A percentile compares a stretch with the other conserved stretches of the same genome.
Conservation (phyloP, 129 eudicot species). For the Lactuca saligna region DNA sequence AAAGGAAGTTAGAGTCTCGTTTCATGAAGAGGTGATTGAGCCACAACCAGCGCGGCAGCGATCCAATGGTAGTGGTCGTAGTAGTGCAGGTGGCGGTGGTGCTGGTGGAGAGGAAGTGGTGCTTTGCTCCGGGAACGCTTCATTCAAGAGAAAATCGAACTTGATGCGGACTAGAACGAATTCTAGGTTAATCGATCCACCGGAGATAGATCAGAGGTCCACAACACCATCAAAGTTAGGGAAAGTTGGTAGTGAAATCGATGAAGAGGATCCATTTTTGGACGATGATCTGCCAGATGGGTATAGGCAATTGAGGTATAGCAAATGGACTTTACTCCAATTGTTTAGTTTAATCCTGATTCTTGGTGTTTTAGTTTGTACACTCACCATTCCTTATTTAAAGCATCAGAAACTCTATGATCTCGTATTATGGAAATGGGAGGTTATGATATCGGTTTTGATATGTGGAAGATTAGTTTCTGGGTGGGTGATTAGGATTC, state of each 20-base stretch:
- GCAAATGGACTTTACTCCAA: conserved; percentile 36
- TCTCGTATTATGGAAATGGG: conserved; percentile 56
- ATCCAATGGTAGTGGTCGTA: conserved; percentile 13
- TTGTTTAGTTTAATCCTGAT: conserved; percentile 32
- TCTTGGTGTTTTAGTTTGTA: conserved; percentile 33
- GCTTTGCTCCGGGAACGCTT: conserved; percentile 29
- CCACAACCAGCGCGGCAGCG: conserved; percentile 29
- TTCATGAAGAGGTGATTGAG: conserved; percentile 30
- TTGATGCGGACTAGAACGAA: conserved; percentile 34
- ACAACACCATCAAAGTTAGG: conserved; percentile 17
- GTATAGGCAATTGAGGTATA: conserved; percentile 34
- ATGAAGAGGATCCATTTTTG: conserved; percentile 37
- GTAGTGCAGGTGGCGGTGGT: background rate
- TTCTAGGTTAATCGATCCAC: conserved; percentile 37
- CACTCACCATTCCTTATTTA: conserved; percentile 21
- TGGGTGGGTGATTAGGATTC: conserved; percentile 44
- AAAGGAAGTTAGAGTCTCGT: conserved; percentile 12
- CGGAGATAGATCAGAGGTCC: conserved; percentile 31
- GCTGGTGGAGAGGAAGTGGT: conserved; percentile 23
- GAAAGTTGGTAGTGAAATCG: conserved; percentile 29
- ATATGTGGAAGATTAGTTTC: conserved; percentile 56
- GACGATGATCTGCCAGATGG: conserved; percentile 44
- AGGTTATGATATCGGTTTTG: conserved; percentile 43
- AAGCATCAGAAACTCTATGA: conserved; percentile 28
- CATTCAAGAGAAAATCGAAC: conserved; percentile 26